A percentile compares a stretch with the other conserved stretches of the same genome.
These are phyloP conservation scores for Grifola frondosa DNA, from an alignment of 1,284 basidiomycete genomes.

Conservation along the genomic window DNA sequence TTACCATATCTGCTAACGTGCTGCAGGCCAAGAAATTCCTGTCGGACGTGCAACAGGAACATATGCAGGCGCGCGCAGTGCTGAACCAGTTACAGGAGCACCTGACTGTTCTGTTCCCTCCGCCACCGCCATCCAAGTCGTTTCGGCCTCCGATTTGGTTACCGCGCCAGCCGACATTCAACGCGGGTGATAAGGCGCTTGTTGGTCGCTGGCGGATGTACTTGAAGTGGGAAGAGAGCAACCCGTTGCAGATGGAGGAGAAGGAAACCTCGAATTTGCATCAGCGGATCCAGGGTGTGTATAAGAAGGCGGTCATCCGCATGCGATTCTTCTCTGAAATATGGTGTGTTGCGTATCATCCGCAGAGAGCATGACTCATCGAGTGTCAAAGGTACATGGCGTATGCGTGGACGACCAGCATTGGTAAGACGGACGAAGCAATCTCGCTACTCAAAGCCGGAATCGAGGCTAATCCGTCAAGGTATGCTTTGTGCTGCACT, in stretches of 20 bases:
- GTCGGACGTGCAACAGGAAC: constrained; percentile 77
- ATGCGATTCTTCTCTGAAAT: constrained; percentile 97
- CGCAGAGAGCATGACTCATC: too few relatives aligned
- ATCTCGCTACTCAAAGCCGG: constrained; percentile 81
- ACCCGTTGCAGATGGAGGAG: constrained; percentile 92
- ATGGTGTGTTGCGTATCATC: constrained; percentile 56
- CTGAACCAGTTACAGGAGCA: constrained; percentile 83
- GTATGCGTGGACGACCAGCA: constrained; percentile 73
- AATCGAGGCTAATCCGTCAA: constrained; percentile 84
- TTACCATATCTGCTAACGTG: constrained; percentile 2
- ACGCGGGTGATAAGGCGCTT: constrained; percentile 67
- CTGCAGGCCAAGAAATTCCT: constrained; percentile 91
- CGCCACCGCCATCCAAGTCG: constrained; percentile 42
- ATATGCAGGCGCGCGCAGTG: constrained; percentile 93
- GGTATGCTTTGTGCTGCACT: constrained; percentile 42
- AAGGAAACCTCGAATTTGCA: constrained; percentile 70
- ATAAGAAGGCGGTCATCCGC: constrained; percentile 83
- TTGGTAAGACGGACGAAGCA: constrained; percentile 84
- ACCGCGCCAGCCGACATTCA: constrained; percentile 76
- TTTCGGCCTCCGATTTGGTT: constrained; percentile 54
- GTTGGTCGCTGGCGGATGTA: constrained; percentile 90
- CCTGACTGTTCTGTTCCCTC: constrained; percentile 60
- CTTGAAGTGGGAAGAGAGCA: constrained; percentile 94
- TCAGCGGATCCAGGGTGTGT: constrained; percentile 77
- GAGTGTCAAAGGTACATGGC: constrained; percentile 77